Evolutionary conservation across 73 alveolate species (phyloP).

Genomic region (Chromera velia): DNA sequence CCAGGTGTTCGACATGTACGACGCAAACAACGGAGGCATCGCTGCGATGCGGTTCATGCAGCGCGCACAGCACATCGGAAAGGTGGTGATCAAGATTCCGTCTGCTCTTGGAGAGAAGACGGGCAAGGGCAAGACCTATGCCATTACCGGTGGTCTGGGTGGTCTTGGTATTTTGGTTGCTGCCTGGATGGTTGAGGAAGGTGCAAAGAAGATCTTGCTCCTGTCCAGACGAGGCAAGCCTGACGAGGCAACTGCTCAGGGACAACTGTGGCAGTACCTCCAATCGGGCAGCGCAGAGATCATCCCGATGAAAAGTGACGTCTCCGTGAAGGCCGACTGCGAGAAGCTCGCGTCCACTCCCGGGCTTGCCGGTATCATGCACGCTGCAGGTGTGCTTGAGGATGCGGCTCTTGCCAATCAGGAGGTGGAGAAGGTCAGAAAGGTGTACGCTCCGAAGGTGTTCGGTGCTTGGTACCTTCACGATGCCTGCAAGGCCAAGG

Average conservation of each 20-base stretch:
- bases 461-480: constrained; percentile 3
- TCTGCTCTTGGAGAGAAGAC: not conserved
- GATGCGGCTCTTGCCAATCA: not conserved
- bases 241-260: not conserved
- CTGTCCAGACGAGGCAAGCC: constrained; percentile 20
- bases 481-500: not conserved
- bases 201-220: constrained; percentile 33
- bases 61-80: constrained; percentile 45
- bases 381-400: constrained; percentile 40
- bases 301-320: not conserved
- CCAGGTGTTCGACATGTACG: constrained; percentile 3
- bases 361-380: constrained; percentile 18
- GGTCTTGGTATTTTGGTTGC: constrained; percentile 16
- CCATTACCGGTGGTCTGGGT: constrained; percentile 39
- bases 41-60: constrained; percentile 40
- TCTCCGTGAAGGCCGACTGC: not conserved
- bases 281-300: not conserved
- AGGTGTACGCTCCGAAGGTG: constrained; percentile 2
- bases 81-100: not conserved
- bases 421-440: not conserved
- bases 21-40: constrained; percentile 22
- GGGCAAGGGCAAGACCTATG: not conserved
- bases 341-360: too few species aligned
- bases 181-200: constrained; percentile 36
- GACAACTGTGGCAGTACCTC: not conserved